A percentile compares a stretch with the other conserved stretches of the same genome.
Conservation (phyloP, 2,329 filamentous ascomycete genomes). For the Aspergillus persii region DNA sequence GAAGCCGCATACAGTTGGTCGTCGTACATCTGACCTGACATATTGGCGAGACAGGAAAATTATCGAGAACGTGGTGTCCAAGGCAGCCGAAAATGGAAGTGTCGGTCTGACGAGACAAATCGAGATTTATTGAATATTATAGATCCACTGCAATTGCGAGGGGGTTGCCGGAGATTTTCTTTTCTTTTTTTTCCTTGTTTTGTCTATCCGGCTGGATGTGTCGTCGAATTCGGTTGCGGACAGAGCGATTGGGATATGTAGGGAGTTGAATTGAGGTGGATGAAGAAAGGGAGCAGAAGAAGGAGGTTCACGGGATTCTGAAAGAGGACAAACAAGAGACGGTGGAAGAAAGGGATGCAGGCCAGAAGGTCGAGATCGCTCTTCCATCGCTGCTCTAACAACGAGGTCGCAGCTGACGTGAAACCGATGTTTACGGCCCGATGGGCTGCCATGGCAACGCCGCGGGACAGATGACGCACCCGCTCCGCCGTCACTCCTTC, state of each 20-base stretch:
- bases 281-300: background rate
- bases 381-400: conserved; percentile 12
- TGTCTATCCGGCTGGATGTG: background rate
- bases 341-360: conserved; percentile 19
- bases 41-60: conserved; percentile 21
- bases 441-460: conserved; percentile 40
- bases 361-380: conserved; percentile 9
- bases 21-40: conserved; percentile 38
- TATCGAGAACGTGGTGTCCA: conserved; percentile 20
- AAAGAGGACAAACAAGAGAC: conserved; percentile 11
- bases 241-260: background rate
- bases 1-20: conserved; percentile 55
- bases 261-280: background rate
- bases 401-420: conserved; percentile 18
- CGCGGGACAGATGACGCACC: conserved; percentile 16
- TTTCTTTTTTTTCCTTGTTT: background rate
- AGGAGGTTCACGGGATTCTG: background rate
- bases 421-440: conserved; percentile 35
- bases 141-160: conserved; percentile 14
- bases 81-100: conserved; percentile 9
- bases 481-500: conserved; percentile 7
- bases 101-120: conserved; percentile 9
- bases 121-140: conserved; percentile 15
- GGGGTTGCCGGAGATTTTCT: conserved; percentile 9
- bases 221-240: background rate